phyloP scores from a whole-genome alignment of 2,329 filamentous ascomycete genomes.

The Pseudonectria buxi region DNA sequence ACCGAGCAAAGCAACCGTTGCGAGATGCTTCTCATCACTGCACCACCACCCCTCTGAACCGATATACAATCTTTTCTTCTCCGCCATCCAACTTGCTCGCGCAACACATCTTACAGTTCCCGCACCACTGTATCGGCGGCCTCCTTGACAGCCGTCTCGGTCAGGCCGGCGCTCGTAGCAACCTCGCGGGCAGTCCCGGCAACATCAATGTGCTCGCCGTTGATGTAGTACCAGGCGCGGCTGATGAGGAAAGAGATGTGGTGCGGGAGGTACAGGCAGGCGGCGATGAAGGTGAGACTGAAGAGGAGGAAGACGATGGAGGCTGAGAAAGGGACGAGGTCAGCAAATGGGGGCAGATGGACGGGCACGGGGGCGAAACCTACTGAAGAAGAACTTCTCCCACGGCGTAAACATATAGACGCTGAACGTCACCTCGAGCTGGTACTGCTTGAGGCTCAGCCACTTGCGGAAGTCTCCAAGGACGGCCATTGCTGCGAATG shows the following conservation, averaged over 20 bases:
- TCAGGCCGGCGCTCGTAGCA: conserved; percentile 25
- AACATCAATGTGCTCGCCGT: conserved; percentile 63
- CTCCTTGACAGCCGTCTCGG: conserved; percentile 18
- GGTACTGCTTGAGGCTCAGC: conserved; percentile 93
- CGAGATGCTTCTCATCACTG: neutral
- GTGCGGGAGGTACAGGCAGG: conserved; percentile 86
- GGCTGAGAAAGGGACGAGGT: conserved; percentile 50
- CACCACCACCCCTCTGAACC: conserved; percentile 3
- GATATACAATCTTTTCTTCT: neutral
- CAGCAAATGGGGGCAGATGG: conserved; percentile 3
- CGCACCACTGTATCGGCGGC: conserved; percentile 22
- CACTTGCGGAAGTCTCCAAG: conserved; percentile 63
- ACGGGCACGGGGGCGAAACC: conserved; percentile 27
- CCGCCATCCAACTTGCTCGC: too few species aligned
- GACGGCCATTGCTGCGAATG: conserved; percentile 25
- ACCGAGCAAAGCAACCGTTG: too few species aligned
- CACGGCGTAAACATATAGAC: conserved; percentile 96
- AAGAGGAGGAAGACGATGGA: conserved; percentile 86
- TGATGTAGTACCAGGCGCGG: conserved; percentile 91
- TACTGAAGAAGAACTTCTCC: conserved; percentile 97
- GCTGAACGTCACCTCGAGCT: conserved; percentile 94
- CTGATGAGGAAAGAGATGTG: conserved; percentile 77
- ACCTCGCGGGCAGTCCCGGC: conserved; percentile 27
- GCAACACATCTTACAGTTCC: conserved; percentile 25
- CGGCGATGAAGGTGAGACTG: conserved; percentile 78